A percentile compares a stretch with the other conserved stretches of the same genome.
These are phyloP conservation scores for Dipteronia dyeriana DNA, from an alignment of 345 rosid genomes.

Conservation along the genomic window DNA sequence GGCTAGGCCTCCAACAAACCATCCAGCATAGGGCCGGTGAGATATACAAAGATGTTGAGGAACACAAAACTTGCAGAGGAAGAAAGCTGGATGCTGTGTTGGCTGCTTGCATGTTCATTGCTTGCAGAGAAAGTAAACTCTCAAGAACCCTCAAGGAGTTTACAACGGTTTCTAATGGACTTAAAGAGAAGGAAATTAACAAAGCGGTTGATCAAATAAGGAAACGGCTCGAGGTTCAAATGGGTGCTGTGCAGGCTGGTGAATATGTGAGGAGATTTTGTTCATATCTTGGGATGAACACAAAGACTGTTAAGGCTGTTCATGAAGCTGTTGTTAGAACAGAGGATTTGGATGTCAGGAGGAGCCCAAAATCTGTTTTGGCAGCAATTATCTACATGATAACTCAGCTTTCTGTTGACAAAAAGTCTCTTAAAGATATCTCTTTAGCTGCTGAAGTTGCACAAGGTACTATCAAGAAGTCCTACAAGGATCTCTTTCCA, in stretches of 20 bases:
- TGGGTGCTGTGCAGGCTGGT: neutral
- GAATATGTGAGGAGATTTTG: slow-evolving; percentile 25
- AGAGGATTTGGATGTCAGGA: slow-evolving; percentile 23
- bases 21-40: slow-evolving; percentile 21
- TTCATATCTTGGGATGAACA: slow-evolving; percentile 22
- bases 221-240: neutral
- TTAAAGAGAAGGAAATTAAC: slow-evolving; percentile 14
- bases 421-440: slow-evolving; percentile 31
- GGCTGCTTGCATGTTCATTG: slow-evolving; percentile 24
- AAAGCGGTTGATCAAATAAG: neutral
- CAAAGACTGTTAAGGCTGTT: slow-evolving; percentile 15
- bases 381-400: slow-evolving; percentile 24
- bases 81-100: slow-evolving; percentile 7
- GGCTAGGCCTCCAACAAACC: neutral
- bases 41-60: slow-evolving; percentile 21
- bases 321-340: slow-evolving; percentile 23
- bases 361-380: slow-evolving; percentile 19
- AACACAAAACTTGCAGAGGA: slow-evolving; percentile 4
- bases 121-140: slow-evolving; percentile 19
- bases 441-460: slow-evolving; percentile 26
- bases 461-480: slow-evolving; percentile 36
- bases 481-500: slow-evolving; percentile 36
- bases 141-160: slow-evolving; percentile 19
- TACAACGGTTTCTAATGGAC: neutral
- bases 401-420: slow-evolving; percentile 25